Percentiles rank a stretch among this genome's conserved stretches.
These are phyloP conservation scores for Chalciporus sp. DNA, from an alignment of 1,284 basidiomycete species.

Conservation along the genomic window DNA sequence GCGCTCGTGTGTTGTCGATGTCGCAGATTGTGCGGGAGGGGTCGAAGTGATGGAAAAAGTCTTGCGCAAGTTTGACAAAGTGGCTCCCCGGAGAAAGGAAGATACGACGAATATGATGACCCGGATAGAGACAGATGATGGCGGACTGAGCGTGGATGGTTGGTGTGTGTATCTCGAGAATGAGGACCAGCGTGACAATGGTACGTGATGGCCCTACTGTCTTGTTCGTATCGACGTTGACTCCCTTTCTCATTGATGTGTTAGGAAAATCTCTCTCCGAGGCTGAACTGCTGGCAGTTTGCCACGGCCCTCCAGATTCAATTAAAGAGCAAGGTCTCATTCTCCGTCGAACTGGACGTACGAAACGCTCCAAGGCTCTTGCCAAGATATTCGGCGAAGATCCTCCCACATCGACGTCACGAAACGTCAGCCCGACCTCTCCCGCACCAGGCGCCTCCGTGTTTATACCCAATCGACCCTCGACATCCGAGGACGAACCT, in stretches of 20 bases:
- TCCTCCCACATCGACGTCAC: constrained; percentile 34
- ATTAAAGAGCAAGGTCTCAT: constrained; percentile 84
- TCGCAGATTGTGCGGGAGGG: constrained; percentile 76
- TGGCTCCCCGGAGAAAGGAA: constrained; percentile 50
- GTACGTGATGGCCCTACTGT: constrained; percentile 40
- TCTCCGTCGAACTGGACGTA: constrained; percentile 55
- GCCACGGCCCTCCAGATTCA: constrained; percentile 81
- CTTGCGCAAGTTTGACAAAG: constrained; percentile 85
- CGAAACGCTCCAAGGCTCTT: constrained; percentile 49
- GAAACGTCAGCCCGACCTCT: constrained; percentile 37
- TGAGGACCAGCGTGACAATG: constrained; percentile 56
- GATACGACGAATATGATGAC: constrained; percentile 48
- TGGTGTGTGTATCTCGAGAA: constrained; percentile 83
- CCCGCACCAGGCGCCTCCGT: constrained; percentile 31
- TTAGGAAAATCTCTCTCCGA: constrained; percentile 79
- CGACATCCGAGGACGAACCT: constrained; percentile 41
- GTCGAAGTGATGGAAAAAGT: constrained; percentile 86
- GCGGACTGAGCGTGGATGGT: constrained; percentile 79
- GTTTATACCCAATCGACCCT: constrained; percentile 18
- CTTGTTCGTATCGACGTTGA: constrained; percentile 1
- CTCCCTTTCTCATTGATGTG: not conserved
- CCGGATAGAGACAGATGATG: constrained; percentile 58
- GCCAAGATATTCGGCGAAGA: constrained; percentile 62
- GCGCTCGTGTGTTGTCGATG: constrained; percentile 77
- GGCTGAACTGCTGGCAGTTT: constrained; percentile 82